Evolutionary conservation across 2,329 filamentous ascomycete genomes (phyloP).

Genomic region (Penicillium nordicum): DNA sequence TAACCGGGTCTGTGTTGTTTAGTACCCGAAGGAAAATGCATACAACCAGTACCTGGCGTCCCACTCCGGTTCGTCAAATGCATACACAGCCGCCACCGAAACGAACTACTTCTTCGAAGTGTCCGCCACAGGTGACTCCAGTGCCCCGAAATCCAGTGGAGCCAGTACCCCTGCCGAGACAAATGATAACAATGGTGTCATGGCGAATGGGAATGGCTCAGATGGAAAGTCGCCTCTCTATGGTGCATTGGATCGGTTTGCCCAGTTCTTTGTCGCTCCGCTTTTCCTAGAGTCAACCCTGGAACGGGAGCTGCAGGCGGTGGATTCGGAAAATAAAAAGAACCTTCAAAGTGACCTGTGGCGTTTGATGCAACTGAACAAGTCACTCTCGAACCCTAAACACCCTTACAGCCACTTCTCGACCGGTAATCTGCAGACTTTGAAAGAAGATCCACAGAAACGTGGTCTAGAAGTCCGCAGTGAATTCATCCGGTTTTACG

Average conservation of each 20-base stretch:
- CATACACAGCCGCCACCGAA: constrained; percentile 87
- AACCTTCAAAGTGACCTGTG: constrained; percentile 88
- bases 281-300: constrained; percentile 81
- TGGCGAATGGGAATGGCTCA: constrained; percentile 22
- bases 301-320: constrained; percentile 80
- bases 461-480: constrained; percentile 79
- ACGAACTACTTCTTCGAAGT: constrained; percentile 99
- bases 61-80: constrained; percentile 89
- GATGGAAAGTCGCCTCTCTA: constrained; percentile 59
- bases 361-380: constrained; percentile 83
- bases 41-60: constrained; percentile 90
- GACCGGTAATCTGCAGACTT: constrained; percentile 80
- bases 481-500: constrained; percentile 90
- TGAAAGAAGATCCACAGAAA: constrained; percentile 77
- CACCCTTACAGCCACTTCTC: constrained; percentile 91
- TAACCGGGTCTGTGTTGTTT: constrained; percentile 8
- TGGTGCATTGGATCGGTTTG: constrained; percentile 84
- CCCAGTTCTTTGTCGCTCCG: constrained; percentile 88
- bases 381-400: constrained; percentile 78
- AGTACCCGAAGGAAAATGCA: constrained; percentile 91
- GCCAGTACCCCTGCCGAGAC: constrained; percentile 26
- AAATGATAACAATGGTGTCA: constrained; percentile 24
- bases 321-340: constrained; percentile 97
- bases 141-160: constrained; percentile 29
- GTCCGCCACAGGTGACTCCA: constrained; percentile 65